Evolutionary conservation across 768 basidiomycete species (phyloP).

Genomic region (Terana coerulea): DNA sequence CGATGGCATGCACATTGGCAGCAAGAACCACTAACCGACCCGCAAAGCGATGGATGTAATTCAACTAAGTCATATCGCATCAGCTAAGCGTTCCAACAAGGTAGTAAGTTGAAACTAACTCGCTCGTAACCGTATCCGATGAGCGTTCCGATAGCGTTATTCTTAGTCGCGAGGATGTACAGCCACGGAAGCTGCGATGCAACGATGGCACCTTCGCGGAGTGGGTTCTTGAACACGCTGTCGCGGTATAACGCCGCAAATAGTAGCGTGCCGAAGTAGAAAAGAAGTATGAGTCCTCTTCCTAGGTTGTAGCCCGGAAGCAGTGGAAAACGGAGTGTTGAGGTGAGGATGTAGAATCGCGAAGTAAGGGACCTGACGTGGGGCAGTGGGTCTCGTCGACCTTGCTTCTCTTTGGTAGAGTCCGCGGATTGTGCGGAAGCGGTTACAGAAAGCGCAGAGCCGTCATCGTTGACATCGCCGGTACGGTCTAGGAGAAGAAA

Average conservation of each 20-base stretch:
- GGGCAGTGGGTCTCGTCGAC: background rate
- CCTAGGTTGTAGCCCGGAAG: conserved; percentile 35
- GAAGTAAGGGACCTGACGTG: conserved; percentile 22
- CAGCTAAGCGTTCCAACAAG: background rate
- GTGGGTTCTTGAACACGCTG: conserved; percentile 31
- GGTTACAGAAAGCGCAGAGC: background rate
- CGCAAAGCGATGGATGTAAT: conserved; percentile 52
- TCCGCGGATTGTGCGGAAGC: no score
- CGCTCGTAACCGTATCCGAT: conserved; percentile 46
- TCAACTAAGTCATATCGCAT: background rate
- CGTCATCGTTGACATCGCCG: background rate
- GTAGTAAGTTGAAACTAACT: conserved; percentile 25
- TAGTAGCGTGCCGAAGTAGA: conserved; percentile 34
- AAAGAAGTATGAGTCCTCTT: conserved; percentile 30
- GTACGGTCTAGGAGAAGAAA: background rate
- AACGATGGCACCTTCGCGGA: conserved; percentile 33
- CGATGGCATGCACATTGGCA: conserved; percentile 38
- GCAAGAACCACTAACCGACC: conserved; percentile 40
- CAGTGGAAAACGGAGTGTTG: conserved; percentile 30
- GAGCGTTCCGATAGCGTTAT: conserved; percentile 38
- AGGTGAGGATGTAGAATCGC: conserved; percentile 30
- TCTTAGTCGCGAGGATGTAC: conserved; percentile 45
- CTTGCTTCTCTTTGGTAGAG: background rate
- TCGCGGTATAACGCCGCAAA: conserved; percentile 33
- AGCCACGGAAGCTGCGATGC: conserved; percentile 44